Evolutionary conservation across 108 stramenopile species (phyloP).

Genomic region (Nitzschia sp.): DNA sequence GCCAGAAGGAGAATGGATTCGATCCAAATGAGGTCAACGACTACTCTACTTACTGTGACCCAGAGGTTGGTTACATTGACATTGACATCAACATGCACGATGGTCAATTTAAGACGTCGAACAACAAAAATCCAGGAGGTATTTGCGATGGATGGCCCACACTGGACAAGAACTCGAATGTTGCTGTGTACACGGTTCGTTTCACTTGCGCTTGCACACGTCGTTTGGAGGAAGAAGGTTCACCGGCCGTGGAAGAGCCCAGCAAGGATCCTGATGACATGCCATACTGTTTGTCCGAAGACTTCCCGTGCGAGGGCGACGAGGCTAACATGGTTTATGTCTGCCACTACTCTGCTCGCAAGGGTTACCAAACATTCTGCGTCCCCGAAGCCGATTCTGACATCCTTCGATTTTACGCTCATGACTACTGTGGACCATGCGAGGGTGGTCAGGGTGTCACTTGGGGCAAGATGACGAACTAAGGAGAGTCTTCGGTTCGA

Average conservation of each 20-base stretch:
- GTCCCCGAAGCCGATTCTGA: conserved; percentile 52
- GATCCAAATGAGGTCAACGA: background rate
- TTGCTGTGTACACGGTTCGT: background rate
- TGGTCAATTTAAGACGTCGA: background rate
- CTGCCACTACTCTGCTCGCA: conserved; percentile 43
- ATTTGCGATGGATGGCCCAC: background rate
- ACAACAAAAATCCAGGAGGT: conserved; percentile 5
- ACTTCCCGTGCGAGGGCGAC: conserved; percentile 47
- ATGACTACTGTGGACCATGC: conserved; percentile 52
- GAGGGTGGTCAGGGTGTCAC: conserved; percentile 33
- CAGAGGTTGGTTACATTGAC: background rate
- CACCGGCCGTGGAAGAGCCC: background rate
- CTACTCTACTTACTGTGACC: background rate
- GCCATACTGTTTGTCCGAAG: conserved; percentile 39
- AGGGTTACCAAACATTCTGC: conserved; percentile 54
- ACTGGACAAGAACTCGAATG: background rate
- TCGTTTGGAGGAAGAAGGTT: background rate
- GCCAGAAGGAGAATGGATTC: conserved; percentile 8
- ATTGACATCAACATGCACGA: background rate
- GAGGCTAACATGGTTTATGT: conserved; percentile 47
- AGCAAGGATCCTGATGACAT: conserved; percentile 22
- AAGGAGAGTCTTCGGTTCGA: too few relatives aligned
- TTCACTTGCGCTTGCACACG: background rate
- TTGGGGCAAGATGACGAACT: conserved; percentile 25
- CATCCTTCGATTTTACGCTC: conserved; percentile 34